phyloP scores from a whole-genome alignment of 129 eudicot genomes.

The Logfia minima region DNA sequence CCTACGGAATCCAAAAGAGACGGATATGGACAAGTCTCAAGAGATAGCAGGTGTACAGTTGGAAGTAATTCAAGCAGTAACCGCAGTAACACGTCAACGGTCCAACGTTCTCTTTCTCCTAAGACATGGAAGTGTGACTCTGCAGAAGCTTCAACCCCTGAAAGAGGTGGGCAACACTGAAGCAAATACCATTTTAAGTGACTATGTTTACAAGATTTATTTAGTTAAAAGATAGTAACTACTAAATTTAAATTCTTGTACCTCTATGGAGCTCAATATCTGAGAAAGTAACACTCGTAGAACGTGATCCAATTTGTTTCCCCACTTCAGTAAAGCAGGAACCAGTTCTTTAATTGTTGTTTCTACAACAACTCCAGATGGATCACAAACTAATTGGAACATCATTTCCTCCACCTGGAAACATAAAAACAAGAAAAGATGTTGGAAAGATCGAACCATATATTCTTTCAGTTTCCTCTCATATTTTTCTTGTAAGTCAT shows the following conservation, averaged over 20 bases:
- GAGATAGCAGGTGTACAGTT: conserved; percentile 62
- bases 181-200: conserved; percentile 35
- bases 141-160: conserved; percentile 89
- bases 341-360: conserved; percentile 75
- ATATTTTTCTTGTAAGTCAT: conserved; percentile 39
- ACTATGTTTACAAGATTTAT: conserved; percentile 16
- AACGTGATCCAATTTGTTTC: conserved; percentile 78
- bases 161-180: conserved; percentile 95
- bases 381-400: conserved; percentile 94
- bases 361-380: conserved; percentile 91
- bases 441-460: conserved; percentile 37
- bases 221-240: conserved; percentile 5
- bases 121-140: conserved; percentile 85
- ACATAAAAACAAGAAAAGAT: conserved; percentile 35
- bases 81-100: conserved; percentile 74
- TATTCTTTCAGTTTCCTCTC: conserved; percentile 16
- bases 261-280: conserved; percentile 82
- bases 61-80: conserved; percentile 73
- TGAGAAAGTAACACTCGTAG: conserved; percentile 69
- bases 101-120: conserved; percentile 99
- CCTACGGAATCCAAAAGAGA: conserved; percentile 58
- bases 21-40: conserved; percentile 85
- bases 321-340: conserved; percentile 90
- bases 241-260: conserved; percentile 26
- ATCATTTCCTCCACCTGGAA: conserved; percentile 95